phyloP scores from a whole-genome alignment of 108 stramenopile species.

The Ochromonas danica region DNA sequence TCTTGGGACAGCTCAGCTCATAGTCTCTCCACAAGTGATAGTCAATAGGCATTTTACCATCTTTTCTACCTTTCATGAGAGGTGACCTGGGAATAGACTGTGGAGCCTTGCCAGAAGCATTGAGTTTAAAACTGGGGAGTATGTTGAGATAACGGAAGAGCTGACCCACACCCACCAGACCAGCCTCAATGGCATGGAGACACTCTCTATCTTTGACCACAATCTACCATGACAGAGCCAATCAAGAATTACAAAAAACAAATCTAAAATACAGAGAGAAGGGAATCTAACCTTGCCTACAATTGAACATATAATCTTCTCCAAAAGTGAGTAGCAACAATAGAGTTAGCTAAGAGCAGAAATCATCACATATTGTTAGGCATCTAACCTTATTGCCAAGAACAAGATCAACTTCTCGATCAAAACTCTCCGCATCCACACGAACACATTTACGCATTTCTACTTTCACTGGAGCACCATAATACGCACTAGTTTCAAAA shows the following conservation, averaged over 20 bases:
- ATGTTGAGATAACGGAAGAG: constrained; percentile 43
- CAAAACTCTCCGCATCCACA: constrained; percentile 42
- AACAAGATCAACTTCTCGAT: constrained; percentile 43
- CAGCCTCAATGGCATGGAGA: background rate
- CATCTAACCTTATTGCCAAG: constrained; percentile 34
- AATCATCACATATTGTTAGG: too few species aligned
- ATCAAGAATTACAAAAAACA: too few species aligned
- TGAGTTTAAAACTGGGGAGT: constrained; percentile 38
- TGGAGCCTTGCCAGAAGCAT: constrained; percentile 25
- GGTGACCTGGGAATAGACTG: constrained; percentile 45
- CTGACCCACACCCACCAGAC: constrained; percentile 41
- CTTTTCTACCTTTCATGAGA: too few species aligned
- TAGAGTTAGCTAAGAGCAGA: too few species aligned
- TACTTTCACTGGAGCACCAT: constrained; percentile 48
- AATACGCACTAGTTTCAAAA: constrained; percentile 44
- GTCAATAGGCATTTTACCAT: too few species aligned
- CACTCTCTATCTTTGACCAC: background rate
- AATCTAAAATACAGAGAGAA: too few species aligned
- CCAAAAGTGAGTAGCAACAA: too few species aligned
- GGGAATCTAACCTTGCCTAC: too few species aligned
- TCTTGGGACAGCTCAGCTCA: constrained; percentile 39
- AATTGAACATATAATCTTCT: too few species aligned
- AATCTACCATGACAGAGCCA: too few species aligned
- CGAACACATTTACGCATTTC: constrained; percentile 36
- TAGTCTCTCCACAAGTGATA: too few species aligned